Evolutionary conservation across 371 early-diverging fungal genomes (phyloP).

Genomic region (Nematocida sp.): DNA sequence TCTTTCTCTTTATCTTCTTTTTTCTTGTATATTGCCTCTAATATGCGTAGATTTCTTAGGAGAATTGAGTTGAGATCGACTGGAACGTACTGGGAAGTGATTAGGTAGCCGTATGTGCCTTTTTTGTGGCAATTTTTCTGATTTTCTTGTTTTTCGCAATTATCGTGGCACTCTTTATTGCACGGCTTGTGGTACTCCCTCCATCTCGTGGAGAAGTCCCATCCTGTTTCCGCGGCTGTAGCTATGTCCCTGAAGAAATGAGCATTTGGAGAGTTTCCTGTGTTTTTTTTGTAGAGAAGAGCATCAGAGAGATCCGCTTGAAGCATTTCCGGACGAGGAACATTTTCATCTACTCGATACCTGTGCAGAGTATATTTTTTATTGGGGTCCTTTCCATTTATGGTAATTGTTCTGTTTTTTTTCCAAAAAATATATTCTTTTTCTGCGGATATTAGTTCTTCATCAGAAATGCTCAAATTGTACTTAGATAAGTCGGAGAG

Average conservation of each 20-base stretch:
- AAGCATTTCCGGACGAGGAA: constrained; percentile 52
- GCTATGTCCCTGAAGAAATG: constrained; percentile 33
- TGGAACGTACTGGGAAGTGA: constrained; percentile 72
- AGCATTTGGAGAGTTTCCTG: neutral
- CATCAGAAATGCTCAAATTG: neutral
- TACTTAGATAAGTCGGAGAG: neutral
- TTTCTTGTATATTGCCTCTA: constrained; percentile 57
- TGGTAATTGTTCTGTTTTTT: neutral
- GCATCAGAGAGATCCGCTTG: neutral
- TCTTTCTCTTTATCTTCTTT: constrained; percentile 53
- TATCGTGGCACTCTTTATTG: too few species aligned
- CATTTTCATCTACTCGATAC: constrained; percentile 50
- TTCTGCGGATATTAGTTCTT: constrained; percentile 1
- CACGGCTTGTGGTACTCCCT: constrained; percentile 47
- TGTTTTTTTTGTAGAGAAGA: neutral
- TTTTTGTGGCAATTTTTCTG: too few species aligned
- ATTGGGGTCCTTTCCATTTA: neutral
- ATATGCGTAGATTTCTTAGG: constrained; percentile 70
- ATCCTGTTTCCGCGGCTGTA: constrained; percentile 78
- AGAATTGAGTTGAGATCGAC: constrained; percentile 78
- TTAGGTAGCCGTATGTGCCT: constrained; percentile 64
- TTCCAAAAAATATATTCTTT: constrained; percentile 44
- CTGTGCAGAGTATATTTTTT: neutral
- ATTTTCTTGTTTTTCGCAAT: too few species aligned
- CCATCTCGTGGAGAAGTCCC: constrained; percentile 79